Conservation (phyloP, 2,329 filamentous ascomycete species). For the Pseudogymnoascus sp. region DNA sequence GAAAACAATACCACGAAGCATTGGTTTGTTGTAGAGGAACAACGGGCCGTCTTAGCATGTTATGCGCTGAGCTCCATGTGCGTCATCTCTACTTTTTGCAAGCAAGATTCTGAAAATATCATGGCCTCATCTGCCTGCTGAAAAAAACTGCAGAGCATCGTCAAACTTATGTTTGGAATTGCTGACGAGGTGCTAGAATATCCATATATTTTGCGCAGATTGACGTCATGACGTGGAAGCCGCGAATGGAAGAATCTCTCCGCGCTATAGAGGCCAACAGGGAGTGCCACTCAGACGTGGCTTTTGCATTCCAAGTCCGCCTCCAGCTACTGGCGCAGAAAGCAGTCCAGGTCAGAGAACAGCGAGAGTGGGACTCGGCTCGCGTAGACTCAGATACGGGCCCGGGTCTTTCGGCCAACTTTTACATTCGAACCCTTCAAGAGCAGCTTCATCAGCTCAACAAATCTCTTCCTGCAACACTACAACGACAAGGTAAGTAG, state of each 20-base stretch:
- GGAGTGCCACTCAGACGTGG: slow-evolving; percentile 42
- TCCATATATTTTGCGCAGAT: slow-evolving; percentile 30
- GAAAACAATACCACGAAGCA: slow-evolving; percentile 13
- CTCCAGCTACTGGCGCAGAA: slow-evolving; percentile 25
- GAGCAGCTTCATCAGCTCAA: slow-evolving; percentile 28
- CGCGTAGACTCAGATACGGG: slow-evolving; percentile 15
- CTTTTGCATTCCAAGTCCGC: slow-evolving; percentile 38
- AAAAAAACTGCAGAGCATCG: neutral
- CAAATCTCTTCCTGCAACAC: slow-evolving; percentile 22
- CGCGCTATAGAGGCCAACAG: slow-evolving; percentile 37
- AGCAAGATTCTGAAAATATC: slow-evolving; percentile 12
- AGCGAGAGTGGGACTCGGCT: slow-evolving; percentile 21
- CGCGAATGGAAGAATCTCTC: slow-evolving; percentile 51
- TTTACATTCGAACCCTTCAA: slow-evolving; percentile 29
- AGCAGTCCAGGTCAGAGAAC: slow-evolving; percentile 26
- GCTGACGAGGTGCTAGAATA: slow-evolving; percentile 21
- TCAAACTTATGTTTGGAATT: neutral
- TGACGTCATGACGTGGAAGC: slow-evolving; percentile 48
- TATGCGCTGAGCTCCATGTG: slow-evolving; percentile 26
- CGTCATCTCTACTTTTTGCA: slow-evolving; percentile 23
- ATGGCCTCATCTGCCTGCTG: slow-evolving; percentile 19
- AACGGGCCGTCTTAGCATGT: slow-evolving; percentile 28
- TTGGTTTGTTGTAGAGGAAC: slow-evolving; percentile 20
- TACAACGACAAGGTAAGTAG: slow-evolving; percentile 21
- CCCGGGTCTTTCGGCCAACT: slow-evolving; percentile 14